Conservation (phyloP, 2,329 filamentous ascomycete species). For the Delphinella strobiligena region DNA sequence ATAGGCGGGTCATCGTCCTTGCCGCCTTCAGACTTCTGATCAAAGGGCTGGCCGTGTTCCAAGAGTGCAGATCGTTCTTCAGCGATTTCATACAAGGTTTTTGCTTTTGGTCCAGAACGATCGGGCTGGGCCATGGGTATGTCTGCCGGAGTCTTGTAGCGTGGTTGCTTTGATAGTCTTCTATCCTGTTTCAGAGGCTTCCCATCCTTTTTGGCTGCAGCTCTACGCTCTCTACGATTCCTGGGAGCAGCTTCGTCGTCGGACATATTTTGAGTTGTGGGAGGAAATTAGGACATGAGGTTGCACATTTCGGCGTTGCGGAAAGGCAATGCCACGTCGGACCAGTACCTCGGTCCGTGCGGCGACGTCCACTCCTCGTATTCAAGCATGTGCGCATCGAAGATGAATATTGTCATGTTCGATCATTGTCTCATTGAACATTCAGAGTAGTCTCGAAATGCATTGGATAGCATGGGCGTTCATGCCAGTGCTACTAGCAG, state of each 20-base stretch:
- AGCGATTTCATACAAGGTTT: slow-evolving; percentile 64
- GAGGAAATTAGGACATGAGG: no score
- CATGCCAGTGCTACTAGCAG: slow-evolving; percentile 29
- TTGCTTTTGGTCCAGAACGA: slow-evolving; percentile 47
- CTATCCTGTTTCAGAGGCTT: slow-evolving; percentile 17
- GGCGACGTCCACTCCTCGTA: no score
- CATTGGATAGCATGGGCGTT: slow-evolving; percentile 27
- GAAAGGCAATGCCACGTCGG: no score
- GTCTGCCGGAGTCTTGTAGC: slow-evolving; percentile 34
- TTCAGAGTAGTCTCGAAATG: slow-evolving; percentile 23
- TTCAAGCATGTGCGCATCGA: no score
- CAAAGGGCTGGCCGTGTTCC: slow-evolving; percentile 38
- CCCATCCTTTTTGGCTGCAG: slow-evolving; percentile 22
- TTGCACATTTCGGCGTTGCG: no score
- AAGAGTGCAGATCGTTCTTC: slow-evolving; percentile 43
- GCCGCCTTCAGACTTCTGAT: slow-evolving; percentile 25
- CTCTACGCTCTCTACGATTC: slow-evolving; percentile 36
- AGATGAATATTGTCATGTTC: no score
- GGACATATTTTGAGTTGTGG: slow-evolving; percentile 4
- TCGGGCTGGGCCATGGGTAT: slow-evolving; percentile 60
- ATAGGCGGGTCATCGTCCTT: slow-evolving; percentile 28
- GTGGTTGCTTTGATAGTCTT: slow-evolving; percentile 14
- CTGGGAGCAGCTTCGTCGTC: slow-evolving; percentile 16
- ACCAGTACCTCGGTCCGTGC: no score
- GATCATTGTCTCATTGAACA: no score